Base-by-base conservation (phyloP, 805 yeast species). In the Schwanniomyces polymorphus region DNA sequence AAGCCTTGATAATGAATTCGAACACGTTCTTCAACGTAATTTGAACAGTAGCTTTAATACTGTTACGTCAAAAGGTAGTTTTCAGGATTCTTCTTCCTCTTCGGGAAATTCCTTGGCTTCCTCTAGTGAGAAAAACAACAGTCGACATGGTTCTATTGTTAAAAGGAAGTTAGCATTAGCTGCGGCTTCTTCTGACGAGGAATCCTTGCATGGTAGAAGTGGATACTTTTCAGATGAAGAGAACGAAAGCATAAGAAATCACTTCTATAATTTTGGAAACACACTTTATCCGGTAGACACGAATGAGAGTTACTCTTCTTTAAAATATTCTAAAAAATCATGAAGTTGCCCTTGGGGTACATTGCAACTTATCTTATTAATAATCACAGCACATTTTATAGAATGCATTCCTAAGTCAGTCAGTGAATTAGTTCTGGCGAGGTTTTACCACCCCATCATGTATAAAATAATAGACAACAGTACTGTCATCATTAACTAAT, bases 401-500 rank as follows among this genome's bases (percentile, higher is more conserved):
- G 17, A 4, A 34, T 34, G 9, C 8, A 11, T 34, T 17, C 23
- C 4, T 17, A 34, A 18, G 17, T 18, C 16, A 4, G 9, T 7
- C 23, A 37, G 27, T 31, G 4, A 4, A 25, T 59, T 54, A 81
- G 51, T 80, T 80, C 56, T 78, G 80, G 48, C 79, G 74, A 1
- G 91, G 91, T 59, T 81, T 81, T 28, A 75, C 80, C 8, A 85
- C 64, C 4, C 91, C 91, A 55, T 81, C 82, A 60, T 84, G 81
- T 14, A 84, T 72, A 59, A 80, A 79, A 61, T 86, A 86, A 55
- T 82, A 86, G n/a, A 85, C 85, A 16, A 84, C 74, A 0, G 91
- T 83, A 2, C 89, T 85, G 59, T 86, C 94, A 46, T 76, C 76
- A 54, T 79, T 82, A 2, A 79, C 75, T 7, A 86, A 68, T 0